These are phyloP conservation scores for Alternaria gaisen DNA, from an alignment of 2,329 filamentous ascomycete species.

Conservation along the genomic window DNA sequence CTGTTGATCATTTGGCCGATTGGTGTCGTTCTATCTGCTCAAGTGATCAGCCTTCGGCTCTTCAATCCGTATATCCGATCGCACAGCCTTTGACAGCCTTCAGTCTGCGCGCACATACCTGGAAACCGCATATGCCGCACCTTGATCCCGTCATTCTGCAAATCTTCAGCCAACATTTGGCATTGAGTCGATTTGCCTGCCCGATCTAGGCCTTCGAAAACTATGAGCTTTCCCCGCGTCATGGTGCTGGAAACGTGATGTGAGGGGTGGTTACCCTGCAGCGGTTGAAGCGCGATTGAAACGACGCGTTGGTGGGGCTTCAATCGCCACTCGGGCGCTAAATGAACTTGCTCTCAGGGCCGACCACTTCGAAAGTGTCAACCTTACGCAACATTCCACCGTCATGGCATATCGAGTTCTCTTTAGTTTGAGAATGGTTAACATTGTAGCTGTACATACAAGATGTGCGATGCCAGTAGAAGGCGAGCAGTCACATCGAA, in stretches of 20 bases:
- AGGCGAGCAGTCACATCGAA: background rate
- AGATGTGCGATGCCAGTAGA: background rate
- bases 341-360: background rate
- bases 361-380: background rate
- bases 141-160: slow-evolving; percentile 61
- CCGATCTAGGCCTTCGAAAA: slow-evolving; percentile 87
- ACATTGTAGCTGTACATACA: background rate
- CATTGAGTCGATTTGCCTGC: slow-evolving; percentile 95
- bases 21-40: slow-evolving; percentile 77
- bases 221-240: slow-evolving; percentile 75
- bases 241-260: slow-evolving; percentile 24
- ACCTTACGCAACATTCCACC: background rate
- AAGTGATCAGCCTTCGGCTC: slow-evolving; percentile 1
- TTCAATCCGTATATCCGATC: too few relatives aligned
- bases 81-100: background rate
- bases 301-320: slow-evolving; percentile 9
- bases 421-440: too few relatives aligned
- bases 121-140: slow-evolving; percentile 72
- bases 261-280: background rate
- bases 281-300: slow-evolving; percentile 4
- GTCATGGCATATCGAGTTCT: too few relatives aligned
- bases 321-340: background rate
- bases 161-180: slow-evolving; percentile 66
- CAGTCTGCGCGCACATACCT: slow-evolving; percentile 55
- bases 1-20: slow-evolving; percentile 88